phyloP scores from a whole-genome alignment of 768 basidiomycete genomes.

The Termitomyces sp. region DNA sequence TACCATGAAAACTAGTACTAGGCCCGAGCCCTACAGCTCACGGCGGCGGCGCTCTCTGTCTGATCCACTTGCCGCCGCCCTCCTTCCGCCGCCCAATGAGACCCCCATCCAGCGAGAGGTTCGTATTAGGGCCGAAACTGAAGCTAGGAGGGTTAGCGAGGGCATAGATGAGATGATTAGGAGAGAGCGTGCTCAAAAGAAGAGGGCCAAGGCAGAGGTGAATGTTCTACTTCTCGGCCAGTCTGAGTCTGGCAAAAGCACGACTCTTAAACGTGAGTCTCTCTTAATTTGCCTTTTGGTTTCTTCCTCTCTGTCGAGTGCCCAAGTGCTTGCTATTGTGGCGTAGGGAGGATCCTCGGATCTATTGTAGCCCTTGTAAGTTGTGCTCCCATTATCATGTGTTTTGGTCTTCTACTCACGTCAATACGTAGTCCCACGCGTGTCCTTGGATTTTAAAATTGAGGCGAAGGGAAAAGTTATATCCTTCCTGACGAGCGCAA shows the following conservation, averaged over 20 bases:
- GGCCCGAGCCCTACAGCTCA: constrained; percentile 26
- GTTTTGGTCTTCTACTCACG: constrained; percentile 15
- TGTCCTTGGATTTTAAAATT: constrained; percentile 5
- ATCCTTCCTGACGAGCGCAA: neutral
- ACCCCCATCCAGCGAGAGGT: constrained; percentile 63
- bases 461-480: neutral
- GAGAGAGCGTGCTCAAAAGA: constrained; percentile 59
- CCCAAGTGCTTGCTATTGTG: neutral
- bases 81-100: constrained; percentile 73
- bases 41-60: constrained; percentile 45
- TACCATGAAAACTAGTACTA: constrained; percentile 38
- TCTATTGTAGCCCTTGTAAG: constrained; percentile 15
- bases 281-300: neutral
- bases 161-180: constrained; percentile 78
- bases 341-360: neutral
- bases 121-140: constrained; percentile 63
- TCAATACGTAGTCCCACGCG: constrained; percentile 15
- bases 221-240: constrained; percentile 81
- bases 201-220: constrained; percentile 61
- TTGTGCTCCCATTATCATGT: constrained; percentile 10
- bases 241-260: constrained; percentile 89
- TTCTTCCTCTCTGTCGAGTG: constrained; percentile 3
- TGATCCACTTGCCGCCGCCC: constrained; percentile 68
- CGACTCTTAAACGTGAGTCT: constrained; percentile 82
- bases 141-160: constrained; percentile 74